Evolutionary conservation across 1,284 basidiomycete genomes (phyloP), one percentile per base, ranked within the genome.

Genomic region (Caloboletus inedulis): DNA sequence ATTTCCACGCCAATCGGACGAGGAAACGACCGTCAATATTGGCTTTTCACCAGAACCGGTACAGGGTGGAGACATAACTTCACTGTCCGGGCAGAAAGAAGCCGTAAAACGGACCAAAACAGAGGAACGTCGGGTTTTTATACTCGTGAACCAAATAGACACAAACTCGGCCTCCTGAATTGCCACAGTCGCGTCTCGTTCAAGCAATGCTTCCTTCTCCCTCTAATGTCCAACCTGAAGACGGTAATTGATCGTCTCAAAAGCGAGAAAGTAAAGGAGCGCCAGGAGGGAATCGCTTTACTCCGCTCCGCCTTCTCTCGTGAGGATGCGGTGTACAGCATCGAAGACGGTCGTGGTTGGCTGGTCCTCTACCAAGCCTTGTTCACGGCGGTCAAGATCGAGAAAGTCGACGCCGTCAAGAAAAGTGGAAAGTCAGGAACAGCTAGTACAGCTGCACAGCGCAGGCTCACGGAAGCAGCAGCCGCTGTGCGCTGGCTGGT

Each of bases 1-100:
- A 72, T 75, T 73, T 69, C 66, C 64, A 68, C 70, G 74, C 66
- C 78, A 72, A 79, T 80, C 75, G 72, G 74, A 69, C 77, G 70
- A 66, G 59, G 59, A 67, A 62, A 62, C 70, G 56, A 72, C 42
- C 70, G 43, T 81, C 56, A 40, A 52, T 85, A 54, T 85, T 66
- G 82, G 83, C 82, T 14, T 75, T 73, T 81, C 78, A 84, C 80
- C 83, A 86, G 84, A 85, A 86, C 84, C 83, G 82, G 72, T 69
- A 65, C 82, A 86, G 84, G 70, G 77, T 83, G 63, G 77, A 71
- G 62, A 69, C 64, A 63, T 66, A 63, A 67, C 62, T 49, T 69
- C 68, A 71, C 83, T 84, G 80, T 75, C 76, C 84, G 83, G 83
- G 83, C 83, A 86, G 83, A 85, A 83, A 78, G 57, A 73, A 74